Percentiles rank a stretch among this genome's conserved stretches.
Evolutionary conservation across 768 basidiomycete genomes (phyloP).

Genomic region (Termitomyces sp.): DNA sequence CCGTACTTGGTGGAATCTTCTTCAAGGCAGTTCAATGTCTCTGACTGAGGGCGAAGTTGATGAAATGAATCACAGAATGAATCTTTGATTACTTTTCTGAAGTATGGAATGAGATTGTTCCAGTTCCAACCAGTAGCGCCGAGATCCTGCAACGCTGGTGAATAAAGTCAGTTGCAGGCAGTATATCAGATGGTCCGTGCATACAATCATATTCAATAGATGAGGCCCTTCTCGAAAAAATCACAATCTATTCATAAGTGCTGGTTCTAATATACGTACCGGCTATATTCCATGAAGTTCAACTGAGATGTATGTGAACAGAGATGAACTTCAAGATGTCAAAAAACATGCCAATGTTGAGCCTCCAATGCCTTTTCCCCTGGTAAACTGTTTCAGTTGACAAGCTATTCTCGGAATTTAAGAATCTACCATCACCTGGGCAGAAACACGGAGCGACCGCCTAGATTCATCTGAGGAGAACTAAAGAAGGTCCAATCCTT

Average conservation of each 20-base stretch:
- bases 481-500: slow-evolving; percentile 1
- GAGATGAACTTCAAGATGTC: neutral
- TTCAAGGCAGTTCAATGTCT: too few species aligned
- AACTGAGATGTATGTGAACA: neutral
- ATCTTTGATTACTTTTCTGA: too few species aligned
- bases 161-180: too few species aligned
- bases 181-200: too few species aligned
- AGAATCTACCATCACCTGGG: neutral
- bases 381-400: neutral
- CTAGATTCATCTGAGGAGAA: neutral
- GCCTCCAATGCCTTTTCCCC: neutral
- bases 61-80: too few species aligned
- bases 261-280: neutral
- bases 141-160: too few species aligned
- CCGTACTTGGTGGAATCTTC: too few species aligned
- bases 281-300: slow-evolving; percentile 1
- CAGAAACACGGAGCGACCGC: neutral
- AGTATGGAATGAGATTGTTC: too few species aligned
- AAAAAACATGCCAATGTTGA: neutral
- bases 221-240: neutral
- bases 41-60: too few species aligned
- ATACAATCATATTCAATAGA: neutral
- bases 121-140: too few species aligned
- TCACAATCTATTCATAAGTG: too few species aligned
- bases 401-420: neutral